Evolutionary conservation across 345 rosid species (phyloP), one percentile per base, ranked within the genome.

Genomic region (rapeseed (Brassica napus)): DNA sequence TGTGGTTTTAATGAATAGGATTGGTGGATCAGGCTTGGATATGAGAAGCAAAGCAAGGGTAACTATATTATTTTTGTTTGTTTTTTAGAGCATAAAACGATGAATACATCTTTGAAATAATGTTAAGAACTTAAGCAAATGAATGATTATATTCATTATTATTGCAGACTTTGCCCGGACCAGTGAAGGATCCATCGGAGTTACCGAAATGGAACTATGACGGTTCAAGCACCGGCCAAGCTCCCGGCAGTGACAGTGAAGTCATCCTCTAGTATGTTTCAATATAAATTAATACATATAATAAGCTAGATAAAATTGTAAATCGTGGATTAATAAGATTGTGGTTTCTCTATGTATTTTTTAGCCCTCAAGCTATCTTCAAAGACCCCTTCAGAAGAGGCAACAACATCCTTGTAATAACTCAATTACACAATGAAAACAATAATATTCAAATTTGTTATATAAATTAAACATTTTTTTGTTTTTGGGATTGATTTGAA

Each of bases 191-290:
- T 60, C 93, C 97, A 39, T 34, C 91, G 0, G 79, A 83, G 64
- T 87, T 92, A 1, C 97, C 97, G 3, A 87, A 87, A 69, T 92
- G 97, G 97, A 92, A 92, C 83, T 92, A 86, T 54, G 97, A 92
- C 59, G 95, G 97, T 6, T 89, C 94, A 18, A 90, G 94, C 82
- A 92, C 97, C 0, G 77, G 82, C 18, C 97, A 92, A 73, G 95
- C 97, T 35, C 88, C 90, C 7, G 93, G 93, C 0, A 84, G 88
- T 1, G 90, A 92, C 83, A 89, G 95, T 69, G 97, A 92, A 83
- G 97, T 90, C 76, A 92, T 92, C 71, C 32, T 92, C 44, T 59
- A 82, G 95, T 92, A 86, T 15, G 93, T 86, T 11, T 16, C 64
- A 8, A 28, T 28, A 28, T 28, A 59, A 37, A 18, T n/a, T 3